A percentile compares a stretch with the other conserved stretches of the same genome.
Conservation (phyloP, 257 asterid species). For the Solanum tarapatanum region DNA sequence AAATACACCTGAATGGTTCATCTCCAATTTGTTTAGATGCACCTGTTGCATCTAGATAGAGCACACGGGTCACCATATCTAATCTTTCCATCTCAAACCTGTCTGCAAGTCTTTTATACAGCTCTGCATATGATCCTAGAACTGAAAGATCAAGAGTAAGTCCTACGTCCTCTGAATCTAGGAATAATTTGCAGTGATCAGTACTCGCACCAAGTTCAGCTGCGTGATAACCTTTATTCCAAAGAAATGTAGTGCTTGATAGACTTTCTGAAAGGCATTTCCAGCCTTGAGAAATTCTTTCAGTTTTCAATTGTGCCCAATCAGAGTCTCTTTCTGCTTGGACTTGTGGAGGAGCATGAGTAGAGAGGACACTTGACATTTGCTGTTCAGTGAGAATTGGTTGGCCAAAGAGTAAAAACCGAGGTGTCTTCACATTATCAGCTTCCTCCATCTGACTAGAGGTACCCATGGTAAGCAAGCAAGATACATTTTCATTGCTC, state of each 20-base stretch:
- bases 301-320: neutral
- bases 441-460: constrained; percentile 32
- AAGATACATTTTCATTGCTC: constrained; percentile 47
- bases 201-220: constrained; percentile 43
- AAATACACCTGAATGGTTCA: constrained; percentile 62
- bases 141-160: constrained; percentile 65
- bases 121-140: constrained; percentile 74
- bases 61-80: constrained; percentile 41
- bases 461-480: constrained; percentile 64
- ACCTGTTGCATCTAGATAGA: constrained; percentile 56
- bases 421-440: constrained; percentile 33
- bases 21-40: constrained; percentile 57
- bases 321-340: constrained; percentile 4
- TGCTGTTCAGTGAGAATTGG: constrained; percentile 97
- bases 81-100: constrained; percentile 61
- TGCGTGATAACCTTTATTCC: constrained; percentile 30
- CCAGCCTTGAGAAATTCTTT: constrained; percentile 9
- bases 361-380: constrained; percentile 33
- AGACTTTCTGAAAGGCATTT: constrained; percentile 22
- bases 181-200: constrained; percentile 80
- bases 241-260: constrained; percentile 16
- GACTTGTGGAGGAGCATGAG: constrained; percentile 11
- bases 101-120: constrained; percentile 42
- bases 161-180: constrained; percentile 80
- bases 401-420: constrained; percentile 84